phyloP scores from a whole-genome alignment of 768 basidiomycete species.

The Trametes maxima region DNA sequence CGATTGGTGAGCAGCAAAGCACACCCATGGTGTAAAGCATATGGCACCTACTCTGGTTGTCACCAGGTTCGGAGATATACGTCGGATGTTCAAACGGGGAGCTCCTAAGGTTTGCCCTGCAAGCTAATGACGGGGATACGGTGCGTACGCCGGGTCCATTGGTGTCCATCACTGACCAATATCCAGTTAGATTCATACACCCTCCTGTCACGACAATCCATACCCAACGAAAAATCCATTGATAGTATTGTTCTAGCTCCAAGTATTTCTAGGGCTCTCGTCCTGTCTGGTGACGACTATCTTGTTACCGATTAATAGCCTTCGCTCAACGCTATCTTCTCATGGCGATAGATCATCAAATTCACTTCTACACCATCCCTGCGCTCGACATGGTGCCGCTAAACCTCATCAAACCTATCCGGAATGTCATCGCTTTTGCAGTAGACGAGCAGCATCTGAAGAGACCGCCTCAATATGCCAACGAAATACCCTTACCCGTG shows the following conservation, averaged over 20 bases:
- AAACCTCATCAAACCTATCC: constrained; percentile 68
- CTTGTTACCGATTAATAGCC: constrained; percentile 10
- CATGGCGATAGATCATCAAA: constrained; percentile 48
- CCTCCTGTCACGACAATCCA: constrained; percentile 50
- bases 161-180: not conserved
- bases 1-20: constrained; percentile 25
- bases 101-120: constrained; percentile 76
- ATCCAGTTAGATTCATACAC: constrained; percentile 30
- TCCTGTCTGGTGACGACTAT: constrained; percentile 66
- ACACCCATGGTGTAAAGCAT: not conserved
- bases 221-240: constrained; percentile 70
- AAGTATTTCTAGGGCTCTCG: constrained; percentile 69
- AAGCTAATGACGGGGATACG: constrained; percentile 54
- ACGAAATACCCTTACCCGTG: constrained; percentile 39
- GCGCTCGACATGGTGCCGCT: constrained; percentile 71
- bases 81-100: constrained; percentile 86
- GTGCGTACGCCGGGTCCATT: constrained; percentile 35
- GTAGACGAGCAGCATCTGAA: constrained; percentile 77
- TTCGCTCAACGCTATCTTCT: not conserved
- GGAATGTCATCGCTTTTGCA: constrained; percentile 78
- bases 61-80: constrained; percentile 79
- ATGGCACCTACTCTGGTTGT: not conserved
- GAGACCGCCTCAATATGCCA: constrained; percentile 47
- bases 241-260: constrained; percentile 83
- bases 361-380: constrained; percentile 83